Evolutionary conservation across 1,284 basidiomycete genomes (phyloP), one percentile per base, ranked within the genome.

Genomic region (Ustilago xerochloae): DNA sequence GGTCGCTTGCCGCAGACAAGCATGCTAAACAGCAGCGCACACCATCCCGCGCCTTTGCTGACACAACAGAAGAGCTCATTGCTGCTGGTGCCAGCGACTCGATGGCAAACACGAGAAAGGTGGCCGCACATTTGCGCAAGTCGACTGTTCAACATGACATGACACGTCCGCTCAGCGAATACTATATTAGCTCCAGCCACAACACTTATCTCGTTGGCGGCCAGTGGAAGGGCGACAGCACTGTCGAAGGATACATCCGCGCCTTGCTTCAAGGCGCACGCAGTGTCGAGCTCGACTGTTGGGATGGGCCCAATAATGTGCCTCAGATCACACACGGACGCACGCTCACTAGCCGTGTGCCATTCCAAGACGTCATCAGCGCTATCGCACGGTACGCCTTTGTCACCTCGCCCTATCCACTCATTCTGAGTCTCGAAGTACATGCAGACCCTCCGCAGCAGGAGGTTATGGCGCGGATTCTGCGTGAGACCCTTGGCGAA

Each of bases 151-250:
- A 70, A n/a, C 72, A 75, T 35, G 67, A 75, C 32, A 86, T 97
- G 93, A 91, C 90, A 0, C 87, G 88, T 1, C 93, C 96, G 0
- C 86, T 97, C 10, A 88, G 90, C 6, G 92, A 97, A 64, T 98
- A 98, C 84, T 97, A 89, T 80, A 91, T 98, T 79, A 94, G 93
- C 5, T 92, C 93, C 16, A 96, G 93, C 30, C 97, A 99, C 83
- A 99, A 99, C 80, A 99, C 97, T 0, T 99, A 99, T 80, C 90
- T 99, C 5, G 91, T 97, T 12, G 95, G 95, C 0, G 90, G 94
- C 75, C 97, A 99, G 82, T 90, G 97, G 61, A 90, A 95, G 9
- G 96, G 97, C 3, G 91, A 92, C 56, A 94, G 93, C 69, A 97
- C 96, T 0, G 90, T 96, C 38, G 96, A 98, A 81, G 96, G 96